phyloP scores from a whole-genome alignment of 371 early-diverging fungal genomes.

The Haplosporangium sp. region DNA sequence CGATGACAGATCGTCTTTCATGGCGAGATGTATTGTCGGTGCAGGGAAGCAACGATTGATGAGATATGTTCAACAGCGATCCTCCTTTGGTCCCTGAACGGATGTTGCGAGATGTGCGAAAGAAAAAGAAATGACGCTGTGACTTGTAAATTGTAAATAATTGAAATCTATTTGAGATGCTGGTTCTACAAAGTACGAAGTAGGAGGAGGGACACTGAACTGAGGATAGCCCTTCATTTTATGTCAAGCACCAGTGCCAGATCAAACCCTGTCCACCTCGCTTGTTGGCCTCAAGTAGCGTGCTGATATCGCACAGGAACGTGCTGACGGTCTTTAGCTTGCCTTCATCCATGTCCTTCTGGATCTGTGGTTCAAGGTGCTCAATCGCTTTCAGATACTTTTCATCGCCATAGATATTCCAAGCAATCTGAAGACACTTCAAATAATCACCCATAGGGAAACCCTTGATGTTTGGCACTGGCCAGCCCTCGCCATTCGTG shows the following conservation, averaged over 20 bases:
- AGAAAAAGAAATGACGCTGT: no score
- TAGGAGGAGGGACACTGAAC: no score
- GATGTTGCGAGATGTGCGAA: no score
- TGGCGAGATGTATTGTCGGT: background rate
- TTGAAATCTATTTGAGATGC: background rate
- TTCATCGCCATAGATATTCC: conserved; percentile 57
- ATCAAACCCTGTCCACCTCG: conserved; percentile 51
- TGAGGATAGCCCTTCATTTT: background rate
- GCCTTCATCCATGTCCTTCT: conserved; percentile 22
- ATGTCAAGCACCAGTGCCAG: conserved; percentile 54
- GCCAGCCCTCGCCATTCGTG: conserved; percentile 58
- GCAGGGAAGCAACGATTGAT: no score
- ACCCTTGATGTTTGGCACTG: conserved; percentile 50
- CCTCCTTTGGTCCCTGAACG: no score
- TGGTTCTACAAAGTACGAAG: no score
- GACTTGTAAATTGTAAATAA: no score
- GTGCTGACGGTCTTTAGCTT: conserved; percentile 38
- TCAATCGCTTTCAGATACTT: conserved; percentile 36
- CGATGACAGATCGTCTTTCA: conserved; percentile 45
- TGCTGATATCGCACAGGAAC: conserved; percentile 42
- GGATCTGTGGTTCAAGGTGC: conserved; percentile 26
- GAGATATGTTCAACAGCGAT: no score
- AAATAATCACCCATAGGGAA: conserved; percentile 47
- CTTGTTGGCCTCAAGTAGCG: conserved; percentile 29
- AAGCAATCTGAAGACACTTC: conserved; percentile 59